Percentiles rank a stretch among this genome's conserved stretches.
phyloP scores from a whole-genome alignment of 2,329 filamentous ascomycete genomes.

The Scedosporium minutisporum region DNA sequence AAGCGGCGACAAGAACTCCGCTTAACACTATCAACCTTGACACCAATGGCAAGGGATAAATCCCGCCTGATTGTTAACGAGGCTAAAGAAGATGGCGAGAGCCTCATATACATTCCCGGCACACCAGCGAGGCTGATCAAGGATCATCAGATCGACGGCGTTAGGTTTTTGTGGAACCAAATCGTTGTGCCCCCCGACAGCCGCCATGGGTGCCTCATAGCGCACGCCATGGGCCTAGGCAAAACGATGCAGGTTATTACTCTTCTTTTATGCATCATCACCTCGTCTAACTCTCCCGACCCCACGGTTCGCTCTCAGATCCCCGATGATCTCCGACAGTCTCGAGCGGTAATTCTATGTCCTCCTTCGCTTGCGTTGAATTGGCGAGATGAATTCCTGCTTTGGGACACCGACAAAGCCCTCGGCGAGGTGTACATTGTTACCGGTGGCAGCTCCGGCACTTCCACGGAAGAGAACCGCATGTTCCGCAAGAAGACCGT shows the following conservation, averaged over 20 bases:
- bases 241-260: slow-evolving; percentile 91
- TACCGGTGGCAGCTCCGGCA: not conserved
- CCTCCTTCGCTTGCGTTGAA: slow-evolving; percentile 69
- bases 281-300: slow-evolving; percentile 53
- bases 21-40: slow-evolving; percentile 33
- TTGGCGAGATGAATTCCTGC: slow-evolving; percentile 67
- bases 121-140: slow-evolving; percentile 60
- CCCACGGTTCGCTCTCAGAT: slow-evolving; percentile 53
- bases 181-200: slow-evolving; percentile 49
- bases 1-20: slow-evolving; percentile 38
- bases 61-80: slow-evolving; percentile 56
- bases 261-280: slow-evolving; percentile 63
- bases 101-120: slow-evolving; percentile 54
- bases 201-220: slow-evolving; percentile 68
- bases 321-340: slow-evolving; percentile 50
- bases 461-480: not conserved
- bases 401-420: slow-evolving; percentile 51
- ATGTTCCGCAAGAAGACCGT: not conserved
- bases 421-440: slow-evolving; percentile 44
- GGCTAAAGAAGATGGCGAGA: slow-evolving; percentile 49
- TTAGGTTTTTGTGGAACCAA: slow-evolving; percentile 84
- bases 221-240: slow-evolving; percentile 85
- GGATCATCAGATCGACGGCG: slow-evolving; percentile 68
- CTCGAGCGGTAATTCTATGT: slow-evolving; percentile 63
- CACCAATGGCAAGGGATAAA: slow-evolving; percentile 32